Conservation (phyloP, 2,329 filamentous ascomycete species). For the Penicillium sp. region DNA sequence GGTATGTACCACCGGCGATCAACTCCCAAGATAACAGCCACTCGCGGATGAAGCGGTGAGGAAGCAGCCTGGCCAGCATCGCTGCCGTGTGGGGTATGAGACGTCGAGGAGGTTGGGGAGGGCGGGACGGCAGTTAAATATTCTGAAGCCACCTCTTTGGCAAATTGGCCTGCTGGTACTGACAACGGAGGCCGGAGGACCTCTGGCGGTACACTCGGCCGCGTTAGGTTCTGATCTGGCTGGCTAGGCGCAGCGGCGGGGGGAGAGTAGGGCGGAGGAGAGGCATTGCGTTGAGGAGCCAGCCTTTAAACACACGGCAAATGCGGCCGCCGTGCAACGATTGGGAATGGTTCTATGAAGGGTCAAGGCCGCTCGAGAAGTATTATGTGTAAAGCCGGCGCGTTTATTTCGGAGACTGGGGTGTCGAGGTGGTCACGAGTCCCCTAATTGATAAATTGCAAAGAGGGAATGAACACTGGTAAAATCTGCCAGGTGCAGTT, state of each 20-base stretch:
- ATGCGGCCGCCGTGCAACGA: conserved; percentile 35
- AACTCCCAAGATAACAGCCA: conserved; percentile 74
- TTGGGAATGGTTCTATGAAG: not conserved
- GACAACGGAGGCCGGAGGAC: conserved; percentile 11
- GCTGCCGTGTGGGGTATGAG: conserved; percentile 28
- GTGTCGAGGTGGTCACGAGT: conserved; percentile 5
- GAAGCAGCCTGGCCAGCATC: conserved; percentile 29
- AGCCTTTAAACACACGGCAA: conserved; percentile 40
- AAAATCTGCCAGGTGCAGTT: not conserved
- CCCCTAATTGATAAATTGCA: conserved; percentile 10
- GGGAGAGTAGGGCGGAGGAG: conserved; percentile 34
- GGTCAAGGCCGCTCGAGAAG: not conserved
- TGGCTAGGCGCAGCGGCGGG: conserved; percentile 25
- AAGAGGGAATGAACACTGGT: not conserved
- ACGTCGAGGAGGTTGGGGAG: conserved; percentile 30
- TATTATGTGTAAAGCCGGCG: not conserved
- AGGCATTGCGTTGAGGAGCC: conserved; percentile 41
- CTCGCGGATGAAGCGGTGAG: conserved; percentile 65
- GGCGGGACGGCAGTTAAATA: conserved; percentile 26
- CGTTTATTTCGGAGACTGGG: not conserved
- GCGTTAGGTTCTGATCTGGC: conserved; percentile 23
- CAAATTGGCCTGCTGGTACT: conserved; percentile 16
- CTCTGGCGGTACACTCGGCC: conserved; percentile 11
- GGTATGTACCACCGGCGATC: conserved; percentile 70
- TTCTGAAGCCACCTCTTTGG: conserved; percentile 34